Base-by-base conservation (phyloP, 495 filamentous ascomycete genomes). In the Polyplosphaeria fusca region DNA sequence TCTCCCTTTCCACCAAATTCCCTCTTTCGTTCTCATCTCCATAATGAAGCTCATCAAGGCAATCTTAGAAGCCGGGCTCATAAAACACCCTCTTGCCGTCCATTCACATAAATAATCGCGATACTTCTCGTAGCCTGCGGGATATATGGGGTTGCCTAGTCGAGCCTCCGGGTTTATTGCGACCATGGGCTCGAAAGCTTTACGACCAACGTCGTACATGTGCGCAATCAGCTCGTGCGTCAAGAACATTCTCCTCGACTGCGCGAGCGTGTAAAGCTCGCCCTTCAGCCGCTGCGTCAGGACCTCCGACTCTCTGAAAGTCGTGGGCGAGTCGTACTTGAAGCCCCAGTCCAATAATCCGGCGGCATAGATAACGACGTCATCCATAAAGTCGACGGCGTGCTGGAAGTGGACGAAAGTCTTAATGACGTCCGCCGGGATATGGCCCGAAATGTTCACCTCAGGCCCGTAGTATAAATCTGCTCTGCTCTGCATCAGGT, bases 81-180 rank as follows among this genome's bases (percentile, higher is more conserved):
- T 13, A 32, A 57, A 57, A n/a, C 32, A 49, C 7, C 32, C 44
- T 23, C 46, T 49, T 18, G 54, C 54, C 30, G 45, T 23, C 54
- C 54, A 57, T 35, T 44, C 54, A 35, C 54, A 57, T 4, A 57
- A n/a, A 28, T 19, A 57, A 1, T 49, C 25, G 9, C 54, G 2
- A 35, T 49, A 57, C 3, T 7, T 23, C 4, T 47, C 42, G 27
- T 55, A 55, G 7, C 42, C 54, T 22, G 46, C 20, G 16, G 54
- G 54, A 19, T 28, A 27, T 14, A 57, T 19, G 13, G 54, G 54
- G 39, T 57, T 57, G 2, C 45, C 54, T 22, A 57, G 38, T 11
- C 46, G 27, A 23, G 5, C 14, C 19, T 49, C n/a, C 24, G 26
- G 16, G 2, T 22, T 18, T 2, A 7, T 22, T 4, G 35, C 46